Base-by-base conservation (phyloP, 2,329 filamentous ascomycete genomes). In the Aspergillus arachidicola region DNA sequence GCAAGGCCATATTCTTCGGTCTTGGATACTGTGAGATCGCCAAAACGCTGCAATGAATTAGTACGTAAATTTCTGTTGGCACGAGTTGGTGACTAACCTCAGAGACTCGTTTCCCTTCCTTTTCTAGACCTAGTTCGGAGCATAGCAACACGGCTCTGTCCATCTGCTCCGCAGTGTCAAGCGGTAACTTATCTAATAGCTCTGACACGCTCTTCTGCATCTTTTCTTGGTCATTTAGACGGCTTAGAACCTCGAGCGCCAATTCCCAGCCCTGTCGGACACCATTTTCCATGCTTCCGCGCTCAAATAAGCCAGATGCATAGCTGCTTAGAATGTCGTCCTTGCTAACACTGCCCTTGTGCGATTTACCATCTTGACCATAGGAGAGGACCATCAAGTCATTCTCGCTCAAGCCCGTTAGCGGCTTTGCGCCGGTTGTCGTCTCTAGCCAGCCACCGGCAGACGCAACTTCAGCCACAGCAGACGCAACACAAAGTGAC, bases 241-340 rank as follows among this genome's bases (percentile, higher is more conserved):
- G 88, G 11, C 91, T 91, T 53, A 97, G 83, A 12, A 97, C 86
- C 64, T 93, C 88, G 50, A 97, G 88, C 0, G 93, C 91, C 73
- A 97, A 80, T 79, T 97, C 93, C 94, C 94, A 98, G 10, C 94
- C 94, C 69, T 94, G 89, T 43, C 85, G 82, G 16, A 78, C 72
- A 14, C 77, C 75, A 61, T 77, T 71, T 32, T 77, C 70, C 21
- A 82, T 70, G 1, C 68, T 69, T 9, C 71, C 68, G 36, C 76
- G 74, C 23, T 76, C 72, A 64, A 78, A 79, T 23, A 94, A 76
- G 28, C 86, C 84, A 57, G 89, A 84, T 0, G 94, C 91, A 76
- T 97, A 98, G 55, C 87, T 81, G 7, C 89, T 85, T 7, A 97
- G 83, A 4, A 94, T 87, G 38, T 91, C 89, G 75, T 97, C 93